A percentile compares a stretch with the other conserved stretches of the same genome.
Conservation (phyloP, 768 basidiomycete species). For the Porphyrellus cyaneotinctus region DNA sequence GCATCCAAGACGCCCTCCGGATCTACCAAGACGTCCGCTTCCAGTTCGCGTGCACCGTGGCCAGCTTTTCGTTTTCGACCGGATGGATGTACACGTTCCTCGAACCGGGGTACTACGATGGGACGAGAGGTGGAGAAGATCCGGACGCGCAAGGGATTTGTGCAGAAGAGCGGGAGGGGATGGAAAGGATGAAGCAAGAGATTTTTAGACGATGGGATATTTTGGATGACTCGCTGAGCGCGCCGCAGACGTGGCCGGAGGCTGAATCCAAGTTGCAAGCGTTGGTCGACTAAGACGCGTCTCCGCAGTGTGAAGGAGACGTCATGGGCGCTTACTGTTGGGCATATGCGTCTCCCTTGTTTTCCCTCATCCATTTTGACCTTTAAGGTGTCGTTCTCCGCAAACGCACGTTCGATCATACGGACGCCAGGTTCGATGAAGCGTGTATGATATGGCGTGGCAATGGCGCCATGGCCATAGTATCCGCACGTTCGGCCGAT, state of each 20-base stretch:
- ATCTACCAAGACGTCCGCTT: neutral
- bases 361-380: no score
- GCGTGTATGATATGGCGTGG: no score
- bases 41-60: neutral
- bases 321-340: no score
- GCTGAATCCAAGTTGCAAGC: slow-evolving; percentile 14
- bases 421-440: no score
- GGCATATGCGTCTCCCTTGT: no score
- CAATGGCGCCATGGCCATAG: no score
- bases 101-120: slow-evolving; percentile 18
- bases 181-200: slow-evolving; percentile 9
- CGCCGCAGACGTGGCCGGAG: slow-evolving; percentile 13
- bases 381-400: no score
- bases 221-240: slow-evolving; percentile 5
- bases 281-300: neutral
- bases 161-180: neutral
- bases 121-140: slow-evolving; percentile 7
- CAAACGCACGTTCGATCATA: no score
- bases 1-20: slow-evolving; percentile 2
- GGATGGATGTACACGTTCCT: neutral
- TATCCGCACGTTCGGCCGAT: no score
- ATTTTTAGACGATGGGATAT: slow-evolving; percentile 15
- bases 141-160: slow-evolving; percentile 1
- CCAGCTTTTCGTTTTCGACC: neutral
- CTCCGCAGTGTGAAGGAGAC: no score